A percentile compares a stretch with the other conserved stretches of the same genome.
These are phyloP conservation scores for Stagonosporopsis rhizophila DNA, from an alignment of 2,329 filamentous ascomycete genomes.

Conservation along the genomic window DNA sequence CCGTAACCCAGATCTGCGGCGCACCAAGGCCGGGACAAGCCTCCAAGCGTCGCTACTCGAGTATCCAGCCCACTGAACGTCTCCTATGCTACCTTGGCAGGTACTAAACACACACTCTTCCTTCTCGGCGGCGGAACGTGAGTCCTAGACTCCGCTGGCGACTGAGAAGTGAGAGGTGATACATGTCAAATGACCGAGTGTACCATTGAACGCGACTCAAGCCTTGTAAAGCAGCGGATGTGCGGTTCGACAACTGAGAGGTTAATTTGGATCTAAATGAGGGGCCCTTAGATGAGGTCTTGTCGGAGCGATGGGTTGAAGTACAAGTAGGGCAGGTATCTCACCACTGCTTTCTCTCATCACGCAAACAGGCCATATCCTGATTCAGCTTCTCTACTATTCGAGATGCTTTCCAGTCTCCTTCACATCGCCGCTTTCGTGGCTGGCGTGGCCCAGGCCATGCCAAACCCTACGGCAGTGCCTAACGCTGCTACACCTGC, in stretches of 20 bases:
- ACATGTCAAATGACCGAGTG: slow-evolving; percentile 1
- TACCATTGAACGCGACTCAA: not conserved
- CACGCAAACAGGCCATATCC: not conserved
- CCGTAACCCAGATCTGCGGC: not conserved
- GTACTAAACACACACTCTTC: not conserved
- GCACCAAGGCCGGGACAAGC: slow-evolving; percentile 8
- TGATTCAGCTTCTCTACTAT: not conserved
- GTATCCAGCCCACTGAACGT: not conserved
- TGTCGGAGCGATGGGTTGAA: not conserved
- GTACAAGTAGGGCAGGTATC: slow-evolving; percentile 7
- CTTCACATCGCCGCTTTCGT: slow-evolving; percentile 27
- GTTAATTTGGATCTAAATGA: slow-evolving; percentile 11
- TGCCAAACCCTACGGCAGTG: slow-evolving; percentile 30
- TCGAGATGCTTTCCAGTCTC: slow-evolving; percentile 29
- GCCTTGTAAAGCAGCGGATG: slow-evolving; percentile 4
- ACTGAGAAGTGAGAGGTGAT: not conserved
- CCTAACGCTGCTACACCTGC: slow-evolving; percentile 22
- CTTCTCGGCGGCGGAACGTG: slow-evolving; percentile 5
- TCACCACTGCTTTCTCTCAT: not conserved
- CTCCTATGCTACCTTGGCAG: slow-evolving; percentile 9
- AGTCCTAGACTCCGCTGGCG: slow-evolving; percentile 10
- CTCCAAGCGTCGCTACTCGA: slow-evolving; percentile 7
- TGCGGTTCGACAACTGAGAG: not conserved
- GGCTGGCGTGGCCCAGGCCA: slow-evolving; percentile 31
- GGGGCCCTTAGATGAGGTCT: not conserved